Evolutionary conservation across 345 rosid species (phyloP).

Genomic region (Arabis hirsuta): DNA sequence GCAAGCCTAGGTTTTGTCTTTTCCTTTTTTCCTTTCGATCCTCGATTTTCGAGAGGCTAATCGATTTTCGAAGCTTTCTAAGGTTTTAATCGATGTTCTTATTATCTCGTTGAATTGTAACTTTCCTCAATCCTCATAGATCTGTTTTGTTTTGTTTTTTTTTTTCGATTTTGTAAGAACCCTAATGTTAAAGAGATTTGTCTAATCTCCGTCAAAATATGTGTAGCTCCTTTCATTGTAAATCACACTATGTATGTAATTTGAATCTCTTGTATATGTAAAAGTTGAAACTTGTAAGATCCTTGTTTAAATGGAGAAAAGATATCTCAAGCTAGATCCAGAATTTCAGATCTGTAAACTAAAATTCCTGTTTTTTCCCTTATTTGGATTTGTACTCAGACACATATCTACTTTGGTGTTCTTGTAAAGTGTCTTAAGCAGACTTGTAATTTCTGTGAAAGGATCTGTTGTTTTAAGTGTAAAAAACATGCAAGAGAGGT

Average conservation of each 20-base stretch:
- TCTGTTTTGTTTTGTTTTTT: constrained; percentile 30
- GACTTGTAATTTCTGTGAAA: constrained; percentile 28
- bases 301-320: constrained; percentile 18
- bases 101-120: constrained; percentile 30
- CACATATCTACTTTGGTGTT: background rate
- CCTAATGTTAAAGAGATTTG: background rate
- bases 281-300: constrained; percentile 21
- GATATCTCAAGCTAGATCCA: constrained; percentile 35
- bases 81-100: constrained; percentile 15
- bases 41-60: constrained; percentile 28
- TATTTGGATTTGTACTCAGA: background rate
- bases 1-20: constrained; percentile 35
- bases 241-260: constrained; percentile 25
- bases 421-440: constrained; percentile 32
- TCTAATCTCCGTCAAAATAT: background rate
- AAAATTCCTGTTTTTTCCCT: background rate
- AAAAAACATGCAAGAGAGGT: background rate
- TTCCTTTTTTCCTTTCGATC: constrained; percentile 30
- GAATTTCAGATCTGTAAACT: constrained; percentile 38
- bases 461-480: constrained; percentile 14
- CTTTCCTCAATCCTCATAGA: constrained; percentile 20
- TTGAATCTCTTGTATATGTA: constrained; percentile 26
- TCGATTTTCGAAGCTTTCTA: constrained; percentile 25
- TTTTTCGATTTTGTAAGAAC: constrained; percentile 40
- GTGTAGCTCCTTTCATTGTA: constrained; percentile 35